Conservation (phyloP, 2,329 filamentous ascomycete genomes). For the Diatrype stigma region DNA sequence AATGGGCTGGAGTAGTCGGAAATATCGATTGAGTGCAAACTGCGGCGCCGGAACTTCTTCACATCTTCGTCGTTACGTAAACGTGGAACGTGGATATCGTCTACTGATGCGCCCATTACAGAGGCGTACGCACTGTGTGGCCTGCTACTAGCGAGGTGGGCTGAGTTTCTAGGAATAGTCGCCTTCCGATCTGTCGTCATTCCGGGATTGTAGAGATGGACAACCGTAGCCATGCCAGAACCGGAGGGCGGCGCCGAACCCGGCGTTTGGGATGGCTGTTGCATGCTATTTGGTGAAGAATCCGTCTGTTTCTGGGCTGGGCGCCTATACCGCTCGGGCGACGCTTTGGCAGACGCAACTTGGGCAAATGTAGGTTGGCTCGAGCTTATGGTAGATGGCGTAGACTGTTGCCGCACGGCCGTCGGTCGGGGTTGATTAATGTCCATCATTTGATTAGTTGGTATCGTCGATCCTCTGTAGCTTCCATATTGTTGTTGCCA, state of each 20-base stretch:
- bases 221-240: constrained; percentile 50
- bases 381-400: constrained; percentile 36
- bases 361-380: constrained; percentile 51
- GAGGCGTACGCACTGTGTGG: constrained; percentile 50
- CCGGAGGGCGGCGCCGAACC: constrained; percentile 44
- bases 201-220: constrained; percentile 50
- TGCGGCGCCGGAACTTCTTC: constrained; percentile 76
- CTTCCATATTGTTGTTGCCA: constrained; percentile 46
- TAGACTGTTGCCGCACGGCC: constrained; percentile 28
- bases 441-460: constrained; percentile 37
- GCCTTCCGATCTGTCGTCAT: constrained; percentile 31
- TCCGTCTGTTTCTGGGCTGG: constrained; percentile 53
- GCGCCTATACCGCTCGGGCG: constrained; percentile 81
- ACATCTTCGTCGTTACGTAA: constrained; percentile 59
- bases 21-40: constrained; percentile 64
- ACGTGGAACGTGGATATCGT: constrained; percentile 65
- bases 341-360: constrained; percentile 59
- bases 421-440: constrained; percentile 24
- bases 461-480: constrained; percentile 43
- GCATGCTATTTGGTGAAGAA: constrained; percentile 30
- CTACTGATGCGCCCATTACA: constrained; percentile 48
- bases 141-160: constrained; percentile 34
- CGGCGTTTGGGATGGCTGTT: constrained; percentile 23
- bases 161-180: constrained; percentile 27
- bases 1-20: constrained; percentile 36